These are phyloP conservation scores for Dentipellis fragilis DNA, from an alignment of 768 basidiomycete species.

Conservation along the genomic window DNA sequence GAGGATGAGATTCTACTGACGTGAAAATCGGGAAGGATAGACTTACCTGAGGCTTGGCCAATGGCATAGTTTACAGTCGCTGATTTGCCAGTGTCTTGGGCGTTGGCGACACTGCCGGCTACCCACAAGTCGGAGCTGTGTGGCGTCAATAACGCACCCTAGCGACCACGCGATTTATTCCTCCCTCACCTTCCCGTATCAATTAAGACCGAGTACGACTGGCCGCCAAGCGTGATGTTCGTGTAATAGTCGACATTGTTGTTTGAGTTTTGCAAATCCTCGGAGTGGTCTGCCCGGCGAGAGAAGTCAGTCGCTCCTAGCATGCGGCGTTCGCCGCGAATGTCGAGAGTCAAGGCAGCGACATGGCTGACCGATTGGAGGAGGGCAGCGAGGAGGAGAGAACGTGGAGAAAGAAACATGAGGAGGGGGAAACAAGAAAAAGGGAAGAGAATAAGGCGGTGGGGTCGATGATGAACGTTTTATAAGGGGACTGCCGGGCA, in stretches of 20 bases:
- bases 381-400: not conserved
- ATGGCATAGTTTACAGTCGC: conserved; percentile 43
- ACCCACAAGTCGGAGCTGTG: conserved; percentile 59
- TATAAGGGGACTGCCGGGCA: not conserved
- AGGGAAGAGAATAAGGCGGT: not conserved
- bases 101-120: conserved; percentile 30
- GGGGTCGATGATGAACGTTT: not conserved
- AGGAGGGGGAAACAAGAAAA: not conserved
- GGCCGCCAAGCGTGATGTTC: conserved; percentile 30
- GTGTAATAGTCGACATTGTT: conserved; percentile 22
- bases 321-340: not conserved
- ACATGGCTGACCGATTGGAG: not conserved
- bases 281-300: conserved; percentile 18
- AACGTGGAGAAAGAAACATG: not conserved
- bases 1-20: not conserved
- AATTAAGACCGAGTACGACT: conserved; percentile 24
- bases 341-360: not conserved
- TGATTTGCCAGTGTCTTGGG: conserved; percentile 27
- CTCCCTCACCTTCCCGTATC: conserved; percentile 36
- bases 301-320: conserved; percentile 4
- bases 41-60: conserved; percentile 39
- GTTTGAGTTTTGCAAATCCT: conserved; percentile 10
- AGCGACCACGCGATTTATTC: no score
- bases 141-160: not conserved
- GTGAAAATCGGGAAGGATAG: not conserved